These are phyloP conservation scores for Sporothrix protearum DNA, from an alignment of 2,329 filamentous ascomycete species.

Conservation along the genomic window DNA sequence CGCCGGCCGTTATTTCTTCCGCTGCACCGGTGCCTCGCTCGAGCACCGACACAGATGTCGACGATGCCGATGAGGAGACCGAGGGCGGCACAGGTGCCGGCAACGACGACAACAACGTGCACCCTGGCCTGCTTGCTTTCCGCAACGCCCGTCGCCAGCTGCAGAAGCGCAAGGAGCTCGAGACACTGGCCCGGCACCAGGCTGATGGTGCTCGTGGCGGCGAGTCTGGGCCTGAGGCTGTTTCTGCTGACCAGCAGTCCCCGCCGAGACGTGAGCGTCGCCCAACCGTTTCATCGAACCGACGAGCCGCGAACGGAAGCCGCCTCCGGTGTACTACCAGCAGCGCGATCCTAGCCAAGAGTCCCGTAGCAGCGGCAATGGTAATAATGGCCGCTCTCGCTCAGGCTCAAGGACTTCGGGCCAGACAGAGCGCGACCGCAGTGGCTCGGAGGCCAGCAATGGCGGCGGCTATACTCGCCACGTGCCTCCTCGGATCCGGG, in stretches of 20 bases:
- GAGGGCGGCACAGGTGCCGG: constrained; percentile 28
- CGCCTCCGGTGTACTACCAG: constrained; percentile 45
- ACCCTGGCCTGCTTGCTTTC: constrained; percentile 55
- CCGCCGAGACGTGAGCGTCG: constrained; percentile 18
- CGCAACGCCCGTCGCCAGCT: constrained; percentile 56
- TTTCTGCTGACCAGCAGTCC: neutral
- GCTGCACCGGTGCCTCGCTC: neutral
- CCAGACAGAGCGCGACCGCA: constrained; percentile 48
- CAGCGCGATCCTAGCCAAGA: constrained; percentile 46
- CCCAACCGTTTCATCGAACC: constrained; percentile 30
- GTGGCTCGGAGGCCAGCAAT: constrained; percentile 54
- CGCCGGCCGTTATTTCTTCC: neutral
- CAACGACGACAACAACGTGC: constrained; percentile 41
- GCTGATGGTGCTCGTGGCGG: neutral
- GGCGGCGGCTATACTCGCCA: constrained; percentile 40
- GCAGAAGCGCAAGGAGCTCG: constrained; percentile 54
- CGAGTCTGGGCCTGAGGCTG: neutral
- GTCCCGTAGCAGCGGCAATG: constrained; percentile 32
- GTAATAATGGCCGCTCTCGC: constrained; percentile 30
- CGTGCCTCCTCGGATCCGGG: constrained; percentile 40
- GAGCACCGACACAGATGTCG: constrained; percentile 20
- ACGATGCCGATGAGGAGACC: constrained; percentile 26
- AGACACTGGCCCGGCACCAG: constrained; percentile 45
- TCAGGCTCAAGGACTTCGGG: constrained; percentile 33
- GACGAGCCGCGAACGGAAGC: constrained; percentile 39